phyloP scores from a whole-genome alignment of 2,329 filamentous ascomycete genomes.

The Colletotrichum melonis region DNA sequence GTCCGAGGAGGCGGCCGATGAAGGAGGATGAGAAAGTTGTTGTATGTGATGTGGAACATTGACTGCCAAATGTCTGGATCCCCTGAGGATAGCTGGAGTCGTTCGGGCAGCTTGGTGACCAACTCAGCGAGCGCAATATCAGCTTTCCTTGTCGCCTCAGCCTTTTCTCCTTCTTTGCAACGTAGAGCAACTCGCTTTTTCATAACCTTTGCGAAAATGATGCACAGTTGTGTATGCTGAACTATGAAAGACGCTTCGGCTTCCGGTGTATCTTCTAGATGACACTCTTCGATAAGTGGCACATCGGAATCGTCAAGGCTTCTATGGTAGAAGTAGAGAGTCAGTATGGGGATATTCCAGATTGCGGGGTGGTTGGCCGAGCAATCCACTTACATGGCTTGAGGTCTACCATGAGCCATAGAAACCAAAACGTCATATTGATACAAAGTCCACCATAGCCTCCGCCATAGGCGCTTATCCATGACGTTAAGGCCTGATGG shows the following conservation, averaged over 20 bases:
- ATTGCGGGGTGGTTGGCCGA: no score
- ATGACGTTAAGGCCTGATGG: slow-evolving; percentile 43
- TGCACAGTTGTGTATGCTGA: slow-evolving; percentile 60
- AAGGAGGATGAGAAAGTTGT: slow-evolving; percentile 48
- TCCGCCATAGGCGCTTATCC: slow-evolving; percentile 49
- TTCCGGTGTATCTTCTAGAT: slow-evolving; percentile 55
- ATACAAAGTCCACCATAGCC: slow-evolving; percentile 54
- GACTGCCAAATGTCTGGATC: slow-evolving; percentile 43
- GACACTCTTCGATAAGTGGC: slow-evolving; percentile 51
- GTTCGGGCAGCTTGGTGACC: slow-evolving; percentile 42
- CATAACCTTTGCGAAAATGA: slow-evolving; percentile 57
- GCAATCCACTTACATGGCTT: slow-evolving; percentile 52
- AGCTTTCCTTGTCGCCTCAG: slow-evolving; percentile 43
- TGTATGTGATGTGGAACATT: slow-evolving; percentile 48
- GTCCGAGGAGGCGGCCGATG: slow-evolving; percentile 43
- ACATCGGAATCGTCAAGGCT: slow-evolving; percentile 64
- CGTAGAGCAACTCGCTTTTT: slow-evolving; percentile 36
- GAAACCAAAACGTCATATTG: slow-evolving; percentile 52
- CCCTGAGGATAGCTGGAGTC: slow-evolving; percentile 39
- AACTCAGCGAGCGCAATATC: slow-evolving; percentile 46
- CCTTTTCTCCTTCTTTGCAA: slow-evolving; percentile 37
- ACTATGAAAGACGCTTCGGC: slow-evolving; percentile 57
- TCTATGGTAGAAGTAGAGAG: slow-evolving; percentile 28
- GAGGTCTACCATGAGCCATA: slow-evolving; percentile 59
- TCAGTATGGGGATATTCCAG: neutral